Conservation (phyloP, 1,284 basidiomycete species). For the Dichomitus squalens region DNA sequence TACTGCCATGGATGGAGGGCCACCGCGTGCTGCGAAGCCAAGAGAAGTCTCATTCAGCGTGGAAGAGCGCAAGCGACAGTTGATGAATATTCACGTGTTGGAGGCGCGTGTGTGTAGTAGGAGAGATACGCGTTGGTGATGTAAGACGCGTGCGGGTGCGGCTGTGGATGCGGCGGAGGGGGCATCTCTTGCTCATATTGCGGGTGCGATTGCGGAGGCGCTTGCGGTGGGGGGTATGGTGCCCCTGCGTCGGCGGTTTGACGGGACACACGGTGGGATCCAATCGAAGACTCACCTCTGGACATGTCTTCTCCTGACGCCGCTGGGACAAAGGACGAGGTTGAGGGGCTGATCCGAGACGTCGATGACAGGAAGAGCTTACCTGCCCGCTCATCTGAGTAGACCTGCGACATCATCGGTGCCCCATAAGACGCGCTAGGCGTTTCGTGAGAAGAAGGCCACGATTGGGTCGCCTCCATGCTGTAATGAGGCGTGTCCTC, state of each 20-base stretch:
- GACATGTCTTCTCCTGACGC: slow-evolving; percentile 24
- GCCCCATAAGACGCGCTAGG: slow-evolving; percentile 37
- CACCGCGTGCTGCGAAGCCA: slow-evolving; percentile 55
- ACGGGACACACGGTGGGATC: slow-evolving; percentile 1
- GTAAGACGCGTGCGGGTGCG: slow-evolving; percentile 19
- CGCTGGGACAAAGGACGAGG: slow-evolving; percentile 14
- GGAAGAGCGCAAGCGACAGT: slow-evolving; percentile 45
- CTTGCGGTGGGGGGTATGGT: slow-evolving; percentile 9
- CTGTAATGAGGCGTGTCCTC: slow-evolving; percentile 32
- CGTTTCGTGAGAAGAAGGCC: slow-evolving; percentile 31
- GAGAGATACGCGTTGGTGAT: slow-evolving; percentile 27
- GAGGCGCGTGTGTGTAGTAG: slow-evolving; percentile 23
- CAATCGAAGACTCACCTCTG: slow-evolving; percentile 25
- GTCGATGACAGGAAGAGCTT: slow-evolving; percentile 24
- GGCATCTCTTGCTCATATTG: slow-evolving; percentile 17
- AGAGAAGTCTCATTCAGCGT: slow-evolving; percentile 53
- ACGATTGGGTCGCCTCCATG: slow-evolving; percentile 27
- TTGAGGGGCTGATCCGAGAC: slow-evolving; percentile 12
- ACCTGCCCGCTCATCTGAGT: slow-evolving; percentile 50
- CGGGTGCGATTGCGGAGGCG: slow-evolving; percentile 21
- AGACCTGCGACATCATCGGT: slow-evolving; percentile 41
- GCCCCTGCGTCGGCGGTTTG: slow-evolving; percentile 4
- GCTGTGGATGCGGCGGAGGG: slow-evolving; percentile 15
- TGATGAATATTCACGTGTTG: slow-evolving; percentile 27
- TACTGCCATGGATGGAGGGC: slow-evolving; percentile 34